Conservation (phyloP, 1,284 basidiomycete genomes). For the Stereum hirsutum region DNA sequence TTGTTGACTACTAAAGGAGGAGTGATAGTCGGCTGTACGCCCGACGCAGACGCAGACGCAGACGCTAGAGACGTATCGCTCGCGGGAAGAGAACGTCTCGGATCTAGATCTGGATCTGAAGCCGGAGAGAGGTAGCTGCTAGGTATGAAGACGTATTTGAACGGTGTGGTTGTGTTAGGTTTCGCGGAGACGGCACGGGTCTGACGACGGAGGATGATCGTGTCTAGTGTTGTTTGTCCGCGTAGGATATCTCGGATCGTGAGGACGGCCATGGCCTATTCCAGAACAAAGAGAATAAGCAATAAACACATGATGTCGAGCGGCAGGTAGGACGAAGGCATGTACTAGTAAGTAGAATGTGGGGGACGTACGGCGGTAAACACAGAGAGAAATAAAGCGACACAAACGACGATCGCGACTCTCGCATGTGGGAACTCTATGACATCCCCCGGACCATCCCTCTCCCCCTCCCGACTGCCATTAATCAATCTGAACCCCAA, state of each 20-base stretch:
- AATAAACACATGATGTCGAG: neutral
- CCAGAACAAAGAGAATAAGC: neutral
- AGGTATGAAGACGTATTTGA: too few species aligned
- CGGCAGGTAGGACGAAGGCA: neutral
- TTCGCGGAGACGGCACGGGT: neutral
- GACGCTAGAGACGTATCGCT: too few species aligned
- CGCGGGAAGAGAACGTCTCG: too few species aligned
- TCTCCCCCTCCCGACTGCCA: neutral
- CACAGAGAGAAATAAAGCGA: constrained; percentile 24
- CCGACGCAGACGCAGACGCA: too few species aligned
- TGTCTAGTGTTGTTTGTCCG: constrained; percentile 27
- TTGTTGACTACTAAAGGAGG: too few species aligned
- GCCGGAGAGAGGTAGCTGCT: too few species aligned
- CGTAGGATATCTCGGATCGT: constrained; percentile 19
- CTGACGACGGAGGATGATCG: constrained; percentile 7
- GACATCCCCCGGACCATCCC: constrained; percentile 13
- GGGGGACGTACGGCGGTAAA: constrained; percentile 30
- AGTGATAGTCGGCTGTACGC: too few species aligned
- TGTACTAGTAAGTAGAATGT: neutral
- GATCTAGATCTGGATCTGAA: too few species aligned
- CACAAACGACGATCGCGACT: constrained; percentile 19
- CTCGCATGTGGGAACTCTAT: constrained; percentile 31
- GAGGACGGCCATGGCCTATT: constrained; percentile 21
- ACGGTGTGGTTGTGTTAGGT: too few species aligned
- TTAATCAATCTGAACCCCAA: constrained; percentile 31